Conservation (phyloP, 257 asterid genomes). For the Solanum megistacrolobum region DNA sequence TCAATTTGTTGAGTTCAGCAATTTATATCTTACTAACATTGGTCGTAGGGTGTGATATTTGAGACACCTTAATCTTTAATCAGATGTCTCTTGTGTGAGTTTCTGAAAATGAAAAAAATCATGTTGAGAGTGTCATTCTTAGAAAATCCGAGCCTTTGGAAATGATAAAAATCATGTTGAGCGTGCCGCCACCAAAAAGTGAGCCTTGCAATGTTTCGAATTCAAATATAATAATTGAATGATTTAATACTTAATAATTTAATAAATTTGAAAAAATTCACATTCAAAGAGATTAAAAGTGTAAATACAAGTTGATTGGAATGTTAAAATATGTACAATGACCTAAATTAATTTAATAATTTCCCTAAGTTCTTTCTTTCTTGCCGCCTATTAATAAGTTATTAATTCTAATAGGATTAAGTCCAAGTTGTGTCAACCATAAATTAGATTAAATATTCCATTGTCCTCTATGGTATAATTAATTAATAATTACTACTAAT, state of each 20-base stretch:
- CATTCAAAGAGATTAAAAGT: not conserved
- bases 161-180: not conserved
- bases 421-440: not conserved
- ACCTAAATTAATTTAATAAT: not conserved
- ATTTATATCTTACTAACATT: not conserved
- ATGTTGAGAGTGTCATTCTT: rapidly evolving
- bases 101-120: not conserved
- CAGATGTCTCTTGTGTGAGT: rapidly evolving
- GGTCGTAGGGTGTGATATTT: too few relatives aligned
- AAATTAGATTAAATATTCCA: not conserved
- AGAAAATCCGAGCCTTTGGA: not conserved
- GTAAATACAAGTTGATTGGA: not conserved
- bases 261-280: not conserved
- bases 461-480: not conserved
- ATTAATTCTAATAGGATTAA: not conserved
- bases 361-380: not conserved
- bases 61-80: rapidly evolving
- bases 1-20: not conserved
- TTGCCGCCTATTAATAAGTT: not conserved
- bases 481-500: not conserved
- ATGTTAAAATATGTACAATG: not conserved
- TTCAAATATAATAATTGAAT: not conserved
- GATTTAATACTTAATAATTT: not conserved
- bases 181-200: too few relatives aligned
- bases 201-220: not conserved